These are phyloP conservation scores for Clitoria ternatea DNA, from an alignment of 306 rosid genomes.

Conservation along the genomic window DNA sequence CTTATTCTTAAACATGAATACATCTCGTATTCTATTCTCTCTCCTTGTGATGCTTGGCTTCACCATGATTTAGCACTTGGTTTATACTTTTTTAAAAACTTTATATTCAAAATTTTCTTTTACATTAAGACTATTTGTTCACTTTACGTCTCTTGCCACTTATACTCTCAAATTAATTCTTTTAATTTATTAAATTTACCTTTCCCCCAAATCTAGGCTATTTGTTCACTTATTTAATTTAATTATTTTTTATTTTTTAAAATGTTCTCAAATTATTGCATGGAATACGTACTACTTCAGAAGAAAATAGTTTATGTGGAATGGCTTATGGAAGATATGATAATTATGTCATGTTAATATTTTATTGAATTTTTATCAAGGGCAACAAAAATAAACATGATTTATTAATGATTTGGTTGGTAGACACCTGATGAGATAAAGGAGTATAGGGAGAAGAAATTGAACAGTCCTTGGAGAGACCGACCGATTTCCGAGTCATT, in stretches of 20 bases:
- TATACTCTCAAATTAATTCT: not conserved
- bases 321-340: slow-evolving; percentile 15
- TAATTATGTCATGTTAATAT: not conserved
- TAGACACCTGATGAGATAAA: slow-evolving; percentile 90
- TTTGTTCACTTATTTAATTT: not conserved
- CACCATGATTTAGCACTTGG: not conserved
- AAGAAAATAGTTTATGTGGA: slow-evolving; percentile 12
- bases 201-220: not conserved
- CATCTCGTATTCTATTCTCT: not conserved
- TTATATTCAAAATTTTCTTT: not conserved
- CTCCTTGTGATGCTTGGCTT: not conserved
- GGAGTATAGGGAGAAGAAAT: slow-evolving; percentile 87
- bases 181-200: not conserved
- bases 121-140: too few species aligned
- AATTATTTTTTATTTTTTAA: not conserved
- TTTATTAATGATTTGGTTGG: slow-evolving; percentile 29
- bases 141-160: not conserved
- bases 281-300: not conserved
- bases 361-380: not conserved
- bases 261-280: not conserved
- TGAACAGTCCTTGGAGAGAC: slow-evolving; percentile 98
- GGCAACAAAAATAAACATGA: not conserved
- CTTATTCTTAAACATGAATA: not conserved
- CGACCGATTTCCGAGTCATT: slow-evolving; percentile 80
- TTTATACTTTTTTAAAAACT: not conserved